Base-by-base conservation (phyloP, 352 stramenopile genomes). In the Pythium guiyangense region DNA sequence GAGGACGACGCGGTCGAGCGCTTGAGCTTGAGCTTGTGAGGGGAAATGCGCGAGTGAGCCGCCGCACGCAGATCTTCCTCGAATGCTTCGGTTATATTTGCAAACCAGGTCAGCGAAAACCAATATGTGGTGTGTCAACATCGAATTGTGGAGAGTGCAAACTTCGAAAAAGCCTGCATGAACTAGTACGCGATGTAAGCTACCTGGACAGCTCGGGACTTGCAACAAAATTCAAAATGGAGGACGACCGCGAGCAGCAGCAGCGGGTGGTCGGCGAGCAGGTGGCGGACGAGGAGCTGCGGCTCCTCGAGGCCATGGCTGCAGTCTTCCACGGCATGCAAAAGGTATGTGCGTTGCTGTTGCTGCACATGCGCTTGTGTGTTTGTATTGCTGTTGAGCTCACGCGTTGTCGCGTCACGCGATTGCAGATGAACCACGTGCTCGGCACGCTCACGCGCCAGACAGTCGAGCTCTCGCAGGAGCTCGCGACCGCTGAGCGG, bases 361-460 rank as follows among this genome's bases (percentile, higher is more conserved):
- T 25, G 29, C 15, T 46, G 4, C 22, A 3, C 25, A 39, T n/a
- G n/a, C n/a, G 14, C 9, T 51, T 12, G 18, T 27, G n/a, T 18
- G 6, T 3, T 25, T 27, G 42, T 2, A 5, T 27, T 9, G n/a
- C 42, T 47, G 42, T 27, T n/a, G n/a, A n/a, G 8, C 22, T 47
- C 29, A 31, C 37, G 45, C n/a, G 31, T 12, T 22, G 39, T 31
- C 15, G 27, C 29, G 35, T 15, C 51, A 56, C 9, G 47, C 15
- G 49, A 9, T 18, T 40, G 12, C 37, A 84, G 74, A 71, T 84
- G 29, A 84, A 84, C 68, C 56, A 74, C 12, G 70, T 76, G 61
- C 65, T 84, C 37, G 49, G 52, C 27, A 75, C 72, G 39, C 67
- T 84, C 10, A 84, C 79, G 56, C 62, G 61, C 47, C 74, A 79